Evolutionary conservation across 331 rosid genomes (phyloP).

Genomic region (Prunus yedoensis): DNA sequence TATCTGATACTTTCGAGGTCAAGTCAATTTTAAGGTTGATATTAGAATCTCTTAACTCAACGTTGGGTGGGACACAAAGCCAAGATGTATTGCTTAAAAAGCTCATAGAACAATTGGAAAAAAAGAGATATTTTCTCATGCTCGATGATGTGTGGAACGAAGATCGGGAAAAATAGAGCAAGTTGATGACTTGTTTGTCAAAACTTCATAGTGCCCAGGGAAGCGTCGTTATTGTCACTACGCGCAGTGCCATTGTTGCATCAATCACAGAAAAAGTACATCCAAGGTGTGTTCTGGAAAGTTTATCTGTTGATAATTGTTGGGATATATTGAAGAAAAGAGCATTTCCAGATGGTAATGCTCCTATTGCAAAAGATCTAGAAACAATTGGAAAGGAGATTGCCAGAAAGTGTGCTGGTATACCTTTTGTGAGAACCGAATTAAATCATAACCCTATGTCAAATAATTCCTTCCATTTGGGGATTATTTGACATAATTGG

Average conservation of each 20-base stretch:
- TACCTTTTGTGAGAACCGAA: background rate
- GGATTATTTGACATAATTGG: too few species aligned
- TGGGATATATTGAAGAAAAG: background rate
- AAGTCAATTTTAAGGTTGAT: background rate
- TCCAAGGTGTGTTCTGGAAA: background rate
- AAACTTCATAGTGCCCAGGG: background rate
- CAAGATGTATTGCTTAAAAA: background rate
- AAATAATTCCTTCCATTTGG: too few species aligned
- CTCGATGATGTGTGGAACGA: constrained; percentile 7
- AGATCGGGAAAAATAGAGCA: background rate
- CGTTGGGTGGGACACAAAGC: background rate
- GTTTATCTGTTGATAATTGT: background rate
- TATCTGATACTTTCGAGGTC: background rate
- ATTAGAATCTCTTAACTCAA: background rate
- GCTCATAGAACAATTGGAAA: background rate
- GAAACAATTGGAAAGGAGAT: background rate
- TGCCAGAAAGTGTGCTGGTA: background rate
- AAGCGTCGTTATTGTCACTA: background rate
- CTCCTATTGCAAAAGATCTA: background rate
- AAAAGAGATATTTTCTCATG: background rate
- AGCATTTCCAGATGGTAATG: background rate
- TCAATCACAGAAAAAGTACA: background rate
- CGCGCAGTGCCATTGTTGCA: background rate
- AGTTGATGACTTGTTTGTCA: background rate
- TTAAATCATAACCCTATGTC: too few species aligned